Evolutionary conservation across 306 rosid species (phyloP), one percentile per base, ranked within the genome.

Genomic region (Sindora glabra): DNA sequence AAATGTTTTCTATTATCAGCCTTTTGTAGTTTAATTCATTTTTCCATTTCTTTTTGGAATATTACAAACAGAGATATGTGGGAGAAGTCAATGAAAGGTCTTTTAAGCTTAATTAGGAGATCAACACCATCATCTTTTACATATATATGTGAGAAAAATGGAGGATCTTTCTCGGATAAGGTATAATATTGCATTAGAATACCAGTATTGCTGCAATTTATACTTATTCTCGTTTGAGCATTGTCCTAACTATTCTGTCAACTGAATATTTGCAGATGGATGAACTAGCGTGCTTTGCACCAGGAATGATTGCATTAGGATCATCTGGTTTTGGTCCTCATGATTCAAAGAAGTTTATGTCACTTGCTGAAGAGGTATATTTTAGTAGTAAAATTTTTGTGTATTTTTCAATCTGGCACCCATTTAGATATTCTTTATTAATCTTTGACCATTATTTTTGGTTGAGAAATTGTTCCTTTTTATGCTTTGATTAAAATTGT

Each of bases 241-340:
- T 60, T 27, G 49, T 23, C 56, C 19, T 30, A 26, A 64, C 56
- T 53, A 48, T 36, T 32, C 34, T 71, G 59, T 64, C 58, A 16
- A 42, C 47, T 52, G 66, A 48, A 64, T 42, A 57, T 64, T 25
- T 74, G 80, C 95, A 94, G 99, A 94, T 94, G 99, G 99, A 94
- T 68, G 97, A 94, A 81, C 74, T 94, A 29, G 99, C 99, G 7
- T 94, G 99, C 84, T 94, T 94, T 77, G 97, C 97, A 69, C 99
- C 99, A 11, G 99, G 99, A 73, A 94, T 94, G 99, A 23, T 94
- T 70, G 99, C 99, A 57, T 70, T 94, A 79, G 99, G 99, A 69
- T 86, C 95, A 38, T 77, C 70, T 66, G 99, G 89, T 71, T 94
- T 71, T 68, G 90, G 81, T 75, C 77, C 94, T 32, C 91, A 81